phyloP scores from a whole-genome alignment of 2,329 filamentous ascomycete genomes.

The Sporothrix pseudoabietina region DNA sequence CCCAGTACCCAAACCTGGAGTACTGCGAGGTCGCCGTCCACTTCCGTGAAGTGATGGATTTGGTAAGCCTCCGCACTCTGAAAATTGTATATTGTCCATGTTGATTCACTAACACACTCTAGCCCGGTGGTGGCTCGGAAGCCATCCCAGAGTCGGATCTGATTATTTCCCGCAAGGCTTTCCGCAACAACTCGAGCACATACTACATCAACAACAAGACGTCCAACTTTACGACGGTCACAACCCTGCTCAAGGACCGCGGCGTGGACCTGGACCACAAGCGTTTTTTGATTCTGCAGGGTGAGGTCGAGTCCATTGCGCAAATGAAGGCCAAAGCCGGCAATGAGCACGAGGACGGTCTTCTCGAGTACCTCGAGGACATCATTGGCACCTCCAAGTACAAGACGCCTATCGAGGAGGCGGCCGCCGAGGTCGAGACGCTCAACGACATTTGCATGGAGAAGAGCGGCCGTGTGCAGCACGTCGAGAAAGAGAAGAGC shows the following conservation, averaged over 20 bases:
- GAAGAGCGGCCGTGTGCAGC: conserved; percentile 92
- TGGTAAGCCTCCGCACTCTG: conserved; percentile 48
- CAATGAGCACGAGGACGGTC: conserved; percentile 92
- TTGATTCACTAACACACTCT: background rate
- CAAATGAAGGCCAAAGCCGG: conserved; percentile 98
- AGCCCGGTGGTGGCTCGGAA: conserved; percentile 72
- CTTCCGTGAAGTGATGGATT: conserved; percentile 92
- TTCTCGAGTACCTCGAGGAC: conserved; percentile 95
- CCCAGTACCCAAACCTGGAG: conserved; percentile 79
- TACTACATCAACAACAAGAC: conserved; percentile 93
- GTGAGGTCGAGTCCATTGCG: conserved; percentile 96
- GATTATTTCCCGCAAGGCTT: conserved; percentile 86
- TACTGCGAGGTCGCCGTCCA: conserved; percentile 95
- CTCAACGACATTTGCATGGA: conserved; percentile 94
- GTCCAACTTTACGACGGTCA: conserved; percentile 91
- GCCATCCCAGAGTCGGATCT: conserved; percentile 82
- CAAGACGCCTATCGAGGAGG: conserved; percentile 94
- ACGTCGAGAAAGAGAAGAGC: conserved; percentile 96
- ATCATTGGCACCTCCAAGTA: conserved; percentile 99
- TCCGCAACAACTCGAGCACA: conserved; percentile 97
- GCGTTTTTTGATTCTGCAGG: conserved; percentile 93
- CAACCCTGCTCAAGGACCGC: conserved; percentile 78
- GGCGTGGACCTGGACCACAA: conserved; percentile 98
- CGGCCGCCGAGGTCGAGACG: conserved; percentile 83
- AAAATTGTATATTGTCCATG: background rate